phyloP scores from a whole-genome alignment of 768 basidiomycete species.

The Rhodotorula sphaerocarpa region DNA sequence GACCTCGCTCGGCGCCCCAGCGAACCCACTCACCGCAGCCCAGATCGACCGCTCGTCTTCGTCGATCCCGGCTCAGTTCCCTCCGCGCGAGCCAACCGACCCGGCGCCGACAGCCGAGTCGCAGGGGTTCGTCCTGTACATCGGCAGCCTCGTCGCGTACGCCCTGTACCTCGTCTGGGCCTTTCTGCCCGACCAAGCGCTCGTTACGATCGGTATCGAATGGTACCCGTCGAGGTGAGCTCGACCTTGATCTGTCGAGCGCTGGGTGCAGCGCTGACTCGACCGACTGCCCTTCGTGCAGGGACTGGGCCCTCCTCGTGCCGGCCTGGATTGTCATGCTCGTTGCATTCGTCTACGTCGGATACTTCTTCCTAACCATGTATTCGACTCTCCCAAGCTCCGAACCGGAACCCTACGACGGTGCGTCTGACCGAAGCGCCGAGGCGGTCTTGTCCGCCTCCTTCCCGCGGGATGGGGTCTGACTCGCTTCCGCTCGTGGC shows the following conservation, averaged over 20 bases:
- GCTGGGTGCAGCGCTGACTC: too few relatives aligned
- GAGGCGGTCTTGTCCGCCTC: too few relatives aligned
- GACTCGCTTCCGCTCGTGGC: neutral
- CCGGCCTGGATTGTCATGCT: conserved; percentile 68
- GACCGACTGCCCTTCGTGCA: conserved; percentile 39
- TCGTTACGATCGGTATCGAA: conserved; percentile 58
- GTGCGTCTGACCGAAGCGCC: conserved; percentile 2
- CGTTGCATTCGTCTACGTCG: conserved; percentile 64
- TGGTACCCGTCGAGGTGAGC: conserved; percentile 80
- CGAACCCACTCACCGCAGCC: neutral
- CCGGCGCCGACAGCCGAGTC: conserved; percentile 32
- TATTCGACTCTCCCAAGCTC: conserved; percentile 55
- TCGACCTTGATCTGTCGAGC: too few relatives aligned
- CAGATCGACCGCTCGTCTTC: conserved; percentile 11
- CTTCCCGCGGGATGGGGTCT: neutral
- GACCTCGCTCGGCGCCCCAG: too few relatives aligned
- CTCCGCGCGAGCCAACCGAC: conserved; percentile 26
- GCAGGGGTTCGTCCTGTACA: conserved; percentile 46
- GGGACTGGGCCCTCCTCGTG: conserved; percentile 77
- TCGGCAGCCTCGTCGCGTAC: conserved; percentile 83
- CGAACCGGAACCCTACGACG: neutral
- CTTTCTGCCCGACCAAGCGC: conserved; percentile 62
- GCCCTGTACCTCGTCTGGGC: conserved; percentile 73
- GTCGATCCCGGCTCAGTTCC: conserved; percentile 33
- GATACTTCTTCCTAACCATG: conserved; percentile 68